phyloP scores from a whole-genome alignment of 305 asterid species.

The Euphrasia arctica region DNA sequence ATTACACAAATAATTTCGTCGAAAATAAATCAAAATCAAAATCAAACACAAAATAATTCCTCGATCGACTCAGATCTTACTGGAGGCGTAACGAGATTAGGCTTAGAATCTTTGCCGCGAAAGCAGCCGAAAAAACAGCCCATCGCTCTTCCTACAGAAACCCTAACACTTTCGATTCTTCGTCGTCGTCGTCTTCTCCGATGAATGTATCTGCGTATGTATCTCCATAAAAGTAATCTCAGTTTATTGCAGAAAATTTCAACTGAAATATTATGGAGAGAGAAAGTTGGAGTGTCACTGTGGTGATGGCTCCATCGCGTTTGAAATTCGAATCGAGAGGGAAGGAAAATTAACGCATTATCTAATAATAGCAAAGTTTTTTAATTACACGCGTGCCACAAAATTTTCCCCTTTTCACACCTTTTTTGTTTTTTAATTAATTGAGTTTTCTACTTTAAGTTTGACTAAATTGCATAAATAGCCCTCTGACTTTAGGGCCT shows the following conservation, averaged over 20 bases:
- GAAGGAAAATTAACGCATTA: constrained; percentile 26
- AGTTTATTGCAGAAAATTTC: constrained; percentile 23
- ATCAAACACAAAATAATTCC: background rate
- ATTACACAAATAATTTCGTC: background rate
- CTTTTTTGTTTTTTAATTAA: too few relatives aligned
- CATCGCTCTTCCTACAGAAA: constrained; percentile 45
- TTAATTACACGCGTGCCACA: constrained; percentile 19
- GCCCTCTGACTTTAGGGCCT: background rate
- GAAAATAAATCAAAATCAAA: background rate
- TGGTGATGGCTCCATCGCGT: constrained; percentile 40
- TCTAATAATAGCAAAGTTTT: background rate
- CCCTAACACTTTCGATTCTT: constrained; percentile 26
- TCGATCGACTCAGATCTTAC: constrained; percentile 30
- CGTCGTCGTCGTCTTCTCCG: constrained; percentile 3
- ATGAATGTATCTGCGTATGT: background rate
- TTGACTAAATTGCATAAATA: background rate
- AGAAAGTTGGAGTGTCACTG: constrained; percentile 40
- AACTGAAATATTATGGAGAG: constrained; percentile 32
- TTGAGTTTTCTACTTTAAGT: background rate
- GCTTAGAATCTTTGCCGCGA: constrained; percentile 42
- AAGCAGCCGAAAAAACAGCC: constrained; percentile 76
- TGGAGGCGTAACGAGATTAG: constrained; percentile 25
- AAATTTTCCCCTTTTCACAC: background rate
- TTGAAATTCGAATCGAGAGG: constrained; percentile 55
- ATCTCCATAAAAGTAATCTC: constrained; percentile 23